Percentiles rank a stretch among this genome's conserved stretches.
phyloP scores from a whole-genome alignment of 1,284 basidiomycete species.

The Puccinia polysora region DNA sequence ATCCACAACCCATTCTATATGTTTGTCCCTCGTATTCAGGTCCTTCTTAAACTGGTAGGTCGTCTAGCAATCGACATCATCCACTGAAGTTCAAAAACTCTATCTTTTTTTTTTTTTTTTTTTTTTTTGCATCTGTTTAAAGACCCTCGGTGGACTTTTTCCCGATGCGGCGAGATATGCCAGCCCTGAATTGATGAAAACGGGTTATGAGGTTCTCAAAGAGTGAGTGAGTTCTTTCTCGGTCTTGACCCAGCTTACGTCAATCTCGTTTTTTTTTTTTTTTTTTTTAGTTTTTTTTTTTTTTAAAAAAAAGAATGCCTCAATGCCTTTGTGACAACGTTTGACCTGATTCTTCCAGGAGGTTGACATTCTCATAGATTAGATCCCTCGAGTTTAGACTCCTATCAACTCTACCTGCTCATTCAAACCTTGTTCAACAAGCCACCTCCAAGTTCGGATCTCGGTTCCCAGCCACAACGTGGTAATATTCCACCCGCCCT shows the following conservation, averaged over 20 bases:
- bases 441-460: slow-evolving; percentile 58
- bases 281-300: no score
- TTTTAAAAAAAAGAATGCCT: no score
- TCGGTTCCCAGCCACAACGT: slow-evolving; percentile 54
- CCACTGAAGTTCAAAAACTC: background rate
- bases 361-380: slow-evolving; percentile 57
- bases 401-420: slow-evolving; percentile 78
- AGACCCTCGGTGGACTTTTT: slow-evolving; percentile 48
- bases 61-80: no score
- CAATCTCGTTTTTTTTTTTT: background rate
- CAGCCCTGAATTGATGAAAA: slow-evolving; percentile 84
- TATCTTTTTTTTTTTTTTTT: background rate
- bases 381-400: slow-evolving; percentile 69
- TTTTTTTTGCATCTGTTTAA: background rate
- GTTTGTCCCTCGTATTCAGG: slow-evolving; percentile 57
- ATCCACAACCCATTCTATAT: slow-evolving; percentile 71
- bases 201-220: slow-evolving; percentile 75
- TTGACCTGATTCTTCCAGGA: slow-evolving; percentile 13
- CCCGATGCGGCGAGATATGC: slow-evolving; percentile 53
- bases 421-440: slow-evolving; percentile 77
- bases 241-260: background rate
- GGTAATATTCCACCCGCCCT: slow-evolving; percentile 72
- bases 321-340: background rate
- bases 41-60: background rate
- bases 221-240: slow-evolving; percentile 60